Evolutionary conservation across 768 basidiomycete genomes (phyloP).

Genomic region (Polyporus arcularius): DNA sequence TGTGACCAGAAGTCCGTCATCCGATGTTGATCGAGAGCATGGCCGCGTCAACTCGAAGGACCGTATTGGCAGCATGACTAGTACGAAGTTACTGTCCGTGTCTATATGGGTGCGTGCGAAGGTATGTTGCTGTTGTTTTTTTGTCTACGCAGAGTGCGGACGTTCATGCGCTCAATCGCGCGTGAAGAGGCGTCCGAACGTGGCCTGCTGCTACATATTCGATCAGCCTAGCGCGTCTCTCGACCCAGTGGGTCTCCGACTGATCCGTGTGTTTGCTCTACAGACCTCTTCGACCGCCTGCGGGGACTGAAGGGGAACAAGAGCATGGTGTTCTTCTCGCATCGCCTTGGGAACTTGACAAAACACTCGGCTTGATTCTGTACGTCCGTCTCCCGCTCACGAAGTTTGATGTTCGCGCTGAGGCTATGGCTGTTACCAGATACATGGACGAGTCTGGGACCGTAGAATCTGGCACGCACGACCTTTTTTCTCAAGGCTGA

Average conservation of each 20-base stretch:
- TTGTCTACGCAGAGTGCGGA: slow-evolving; percentile 20
- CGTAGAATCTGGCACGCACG: slow-evolving; percentile 68
- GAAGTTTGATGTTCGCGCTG: neutral
- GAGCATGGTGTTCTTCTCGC: slow-evolving; percentile 83
- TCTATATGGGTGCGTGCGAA: no score
- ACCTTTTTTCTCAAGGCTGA: slow-evolving; percentile 47
- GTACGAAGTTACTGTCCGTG: no score
- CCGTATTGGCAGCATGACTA: no score
- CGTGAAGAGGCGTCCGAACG: slow-evolving; percentile 22
- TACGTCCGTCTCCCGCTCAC: neutral
- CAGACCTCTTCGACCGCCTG: slow-evolving; percentile 70
- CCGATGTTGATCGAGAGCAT: no score
- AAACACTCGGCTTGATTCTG: slow-evolving; percentile 64
- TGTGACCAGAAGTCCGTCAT: no score
- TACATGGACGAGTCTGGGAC: slow-evolving; percentile 68
- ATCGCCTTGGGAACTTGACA: slow-evolving; percentile 71
- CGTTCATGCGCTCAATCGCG: slow-evolving; percentile 30
- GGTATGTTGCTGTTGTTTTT: no score
- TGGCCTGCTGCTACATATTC: slow-evolving; percentile 23
- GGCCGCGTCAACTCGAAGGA: no score
- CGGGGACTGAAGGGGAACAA: slow-evolving; percentile 70
- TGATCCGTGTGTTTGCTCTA: slow-evolving; percentile 15
- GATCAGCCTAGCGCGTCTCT: slow-evolving; percentile 31
- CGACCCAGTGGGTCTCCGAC: slow-evolving; percentile 49
- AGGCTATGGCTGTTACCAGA: slow-evolving; percentile 34